Evolutionary conservation across 805 yeast species (phyloP).

Genomic region (Cyberlindnera meyerae): DNA sequence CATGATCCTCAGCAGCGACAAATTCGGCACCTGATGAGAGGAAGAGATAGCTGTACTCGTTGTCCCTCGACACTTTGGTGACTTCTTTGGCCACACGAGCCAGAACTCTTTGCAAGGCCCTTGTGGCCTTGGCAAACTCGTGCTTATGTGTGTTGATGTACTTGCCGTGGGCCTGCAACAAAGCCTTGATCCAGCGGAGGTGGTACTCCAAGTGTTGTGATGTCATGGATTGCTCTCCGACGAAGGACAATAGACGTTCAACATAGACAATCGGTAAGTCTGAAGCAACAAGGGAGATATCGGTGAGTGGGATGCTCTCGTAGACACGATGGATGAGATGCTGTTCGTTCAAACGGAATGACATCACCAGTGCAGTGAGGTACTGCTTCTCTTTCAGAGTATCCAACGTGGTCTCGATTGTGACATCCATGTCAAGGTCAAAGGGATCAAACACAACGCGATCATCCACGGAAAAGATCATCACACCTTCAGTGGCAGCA

Average conservation of each 20-base stretch:
- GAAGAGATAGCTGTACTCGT: constrained; percentile 51
- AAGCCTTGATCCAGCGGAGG: constrained; percentile 70
- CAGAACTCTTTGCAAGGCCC: constrained; percentile 71
- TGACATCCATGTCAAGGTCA: constrained; percentile 87
- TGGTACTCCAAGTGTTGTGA: constrained; percentile 83
- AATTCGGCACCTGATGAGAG: constrained; percentile 31
- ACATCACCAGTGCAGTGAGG: constrained; percentile 80
- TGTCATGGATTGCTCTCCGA: constrained; percentile 62
- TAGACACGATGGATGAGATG: constrained; percentile 68
- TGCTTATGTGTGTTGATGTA: constrained; percentile 60
- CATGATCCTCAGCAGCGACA: constrained; percentile 6
- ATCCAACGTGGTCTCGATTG: constrained; percentile 70
- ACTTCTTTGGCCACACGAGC: constrained; percentile 72
- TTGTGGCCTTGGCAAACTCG: constrained; percentile 56
- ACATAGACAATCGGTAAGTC: constrained; percentile 77
- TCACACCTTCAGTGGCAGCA: constrained; percentile 90
- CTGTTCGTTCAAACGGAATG: constrained; percentile 84
- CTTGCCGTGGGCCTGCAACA: constrained; percentile 72
- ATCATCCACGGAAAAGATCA: constrained; percentile 76
- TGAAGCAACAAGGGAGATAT: constrained; percentile 60
- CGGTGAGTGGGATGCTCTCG: constrained; percentile 67
- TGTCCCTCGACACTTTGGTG: constrained; percentile 47
- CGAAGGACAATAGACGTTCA: constrained; percentile 57
- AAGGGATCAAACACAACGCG: constrained; percentile 83
- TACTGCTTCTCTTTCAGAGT: constrained; percentile 53